Evolutionary conservation across 129 eudicot genomes (phyloP).

Genomic region (Gnaphalium uliginosum): DNA sequence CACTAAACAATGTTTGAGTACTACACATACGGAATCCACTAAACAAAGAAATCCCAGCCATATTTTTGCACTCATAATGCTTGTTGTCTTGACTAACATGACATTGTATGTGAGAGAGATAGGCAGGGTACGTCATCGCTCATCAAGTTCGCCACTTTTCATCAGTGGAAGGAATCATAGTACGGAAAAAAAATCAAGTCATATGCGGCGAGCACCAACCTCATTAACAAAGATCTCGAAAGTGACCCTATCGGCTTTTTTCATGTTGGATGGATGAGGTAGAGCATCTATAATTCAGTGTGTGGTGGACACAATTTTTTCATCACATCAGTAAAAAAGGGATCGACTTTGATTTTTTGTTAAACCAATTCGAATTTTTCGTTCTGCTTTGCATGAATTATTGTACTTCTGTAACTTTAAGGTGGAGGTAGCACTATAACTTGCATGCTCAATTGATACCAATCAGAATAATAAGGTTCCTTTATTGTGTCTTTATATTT

Average conservation of each 20-base stretch:
- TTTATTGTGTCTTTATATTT: conserved; percentile 5
- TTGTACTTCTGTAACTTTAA: conserved; percentile 19
- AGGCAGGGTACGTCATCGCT: neutral
- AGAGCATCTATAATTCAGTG: conserved; percentile 31
- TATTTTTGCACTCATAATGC: conserved; percentile 21
- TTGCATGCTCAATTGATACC: conserved; percentile 44
- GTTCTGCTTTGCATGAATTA: conserved; percentile 10
- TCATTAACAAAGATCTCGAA: conserved; percentile 34
- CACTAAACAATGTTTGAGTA: conserved; percentile 25
- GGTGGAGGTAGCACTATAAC: conserved; percentile 31
- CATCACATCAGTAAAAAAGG: conserved; percentile 17
- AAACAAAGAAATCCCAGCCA: conserved; percentile 17
- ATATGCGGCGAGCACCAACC: conserved; percentile 70
- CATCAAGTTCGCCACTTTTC: conserved; percentile 27
- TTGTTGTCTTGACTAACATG: conserved; percentile 33
- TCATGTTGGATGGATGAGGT: conserved; percentile 36
- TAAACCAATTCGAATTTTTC: conserved; percentile 20
- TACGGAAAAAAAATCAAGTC: conserved; percentile 15
- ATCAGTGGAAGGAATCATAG: neutral
- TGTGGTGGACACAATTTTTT: conserved; percentile 26
- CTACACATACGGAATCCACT: conserved; percentile 29
- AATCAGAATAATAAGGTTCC: conserved; percentile 31
- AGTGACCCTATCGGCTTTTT: conserved; percentile 9
- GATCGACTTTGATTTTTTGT: conserved; percentile 21
- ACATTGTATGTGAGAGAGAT: conserved; percentile 17